These are phyloP conservation scores for Kalanchoe fedtschenkoi DNA, from an alignment of 164 flowering plant genomes.

Conservation along the genomic window DNA sequence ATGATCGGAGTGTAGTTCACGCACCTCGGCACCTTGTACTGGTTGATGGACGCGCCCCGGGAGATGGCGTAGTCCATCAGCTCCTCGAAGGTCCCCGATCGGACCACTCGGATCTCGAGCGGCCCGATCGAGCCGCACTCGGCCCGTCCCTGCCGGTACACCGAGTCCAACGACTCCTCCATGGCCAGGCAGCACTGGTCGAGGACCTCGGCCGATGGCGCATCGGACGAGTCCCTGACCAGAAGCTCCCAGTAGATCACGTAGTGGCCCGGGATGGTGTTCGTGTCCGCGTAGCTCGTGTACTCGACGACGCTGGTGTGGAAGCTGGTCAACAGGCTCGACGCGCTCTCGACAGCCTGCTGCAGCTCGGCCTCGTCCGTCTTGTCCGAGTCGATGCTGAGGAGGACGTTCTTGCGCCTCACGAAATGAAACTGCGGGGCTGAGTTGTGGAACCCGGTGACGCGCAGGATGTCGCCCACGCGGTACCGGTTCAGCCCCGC, in stretches of 20 bases:
- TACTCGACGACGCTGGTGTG: slow-evolving; percentile 42
- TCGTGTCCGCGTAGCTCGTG: slow-evolving; percentile 51
- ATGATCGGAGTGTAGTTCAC: slow-evolving; percentile 47
- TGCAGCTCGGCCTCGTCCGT: slow-evolving; percentile 55
- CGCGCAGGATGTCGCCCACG: slow-evolving; percentile 64
- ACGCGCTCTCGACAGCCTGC: slow-evolving; percentile 37
- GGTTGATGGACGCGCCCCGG: slow-evolving; percentile 48
- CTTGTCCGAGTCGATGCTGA: slow-evolving; percentile 52
- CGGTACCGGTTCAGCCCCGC: slow-evolving; percentile 51
- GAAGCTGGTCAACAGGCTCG: slow-evolving; percentile 20
- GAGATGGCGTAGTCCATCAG: slow-evolving; percentile 58
- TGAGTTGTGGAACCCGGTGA: slow-evolving; percentile 57
- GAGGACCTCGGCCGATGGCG: slow-evolving; percentile 22
- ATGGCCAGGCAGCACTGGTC: slow-evolving; percentile 34
- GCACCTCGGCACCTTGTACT: slow-evolving; percentile 55
- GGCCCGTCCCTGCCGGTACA: slow-evolving; percentile 52
- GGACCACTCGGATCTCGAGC: slow-evolving; percentile 43
- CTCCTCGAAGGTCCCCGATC: slow-evolving; percentile 46
- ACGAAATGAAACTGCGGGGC: slow-evolving; percentile 64
- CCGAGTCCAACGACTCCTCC: slow-evolving; percentile 54
- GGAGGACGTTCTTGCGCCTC: slow-evolving; percentile 40
- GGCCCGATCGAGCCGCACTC: slow-evolving; percentile 46
- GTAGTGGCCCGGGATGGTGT: slow-evolving; percentile 54
- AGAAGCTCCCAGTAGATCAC: slow-evolving; percentile 53
- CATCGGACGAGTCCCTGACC: slow-evolving; percentile 22